Percentiles rank a stretch among this genome's conserved stretches.
Evolutionary conservation across 129 eudicot genomes (phyloP).

Genomic region (Flaveria bidentis): DNA sequence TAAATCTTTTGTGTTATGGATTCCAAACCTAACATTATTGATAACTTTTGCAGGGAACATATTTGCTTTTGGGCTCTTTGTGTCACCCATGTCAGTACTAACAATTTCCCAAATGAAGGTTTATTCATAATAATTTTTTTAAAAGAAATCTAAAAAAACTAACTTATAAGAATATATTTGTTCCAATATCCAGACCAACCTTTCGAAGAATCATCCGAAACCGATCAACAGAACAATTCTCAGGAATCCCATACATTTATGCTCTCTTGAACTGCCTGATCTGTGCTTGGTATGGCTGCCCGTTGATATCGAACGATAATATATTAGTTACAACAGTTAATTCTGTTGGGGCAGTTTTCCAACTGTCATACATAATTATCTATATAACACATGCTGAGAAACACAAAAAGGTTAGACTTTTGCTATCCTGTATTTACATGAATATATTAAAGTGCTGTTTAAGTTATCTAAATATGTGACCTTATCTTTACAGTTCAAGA

Average conservation of each 20-base stretch:
- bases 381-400: slow-evolving; percentile 62
- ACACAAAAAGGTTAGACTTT: slow-evolving; percentile 49
- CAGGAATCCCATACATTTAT: slow-evolving; percentile 72
- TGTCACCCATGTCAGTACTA: slow-evolving; percentile 80
- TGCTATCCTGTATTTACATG: background rate
- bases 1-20: no score
- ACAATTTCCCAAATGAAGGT: background rate
- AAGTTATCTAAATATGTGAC: slow-evolving; percentile 7
- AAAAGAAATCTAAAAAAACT: background rate
- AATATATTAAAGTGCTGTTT: background rate
- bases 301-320: slow-evolving; percentile 63
- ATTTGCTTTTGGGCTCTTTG: slow-evolving; percentile 80
- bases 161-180: background rate
- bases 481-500: slow-evolving; percentile 52
- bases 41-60: slow-evolving; percentile 68
- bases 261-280: slow-evolving; percentile 83
- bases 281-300: slow-evolving; percentile 87
- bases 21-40: background rate
- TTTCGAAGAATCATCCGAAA: slow-evolving; percentile 70
- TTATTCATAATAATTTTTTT: background rate
- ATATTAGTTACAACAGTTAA: slow-evolving; percentile 76
- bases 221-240: slow-evolving; percentile 72
- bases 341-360: slow-evolving; percentile 74
- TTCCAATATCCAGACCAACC: slow-evolving; percentile 57
- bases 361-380: slow-evolving; percentile 53